phyloP scores from a whole-genome alignment of 139 green algal species.

The Diplosphaera chodatii region DNA sequence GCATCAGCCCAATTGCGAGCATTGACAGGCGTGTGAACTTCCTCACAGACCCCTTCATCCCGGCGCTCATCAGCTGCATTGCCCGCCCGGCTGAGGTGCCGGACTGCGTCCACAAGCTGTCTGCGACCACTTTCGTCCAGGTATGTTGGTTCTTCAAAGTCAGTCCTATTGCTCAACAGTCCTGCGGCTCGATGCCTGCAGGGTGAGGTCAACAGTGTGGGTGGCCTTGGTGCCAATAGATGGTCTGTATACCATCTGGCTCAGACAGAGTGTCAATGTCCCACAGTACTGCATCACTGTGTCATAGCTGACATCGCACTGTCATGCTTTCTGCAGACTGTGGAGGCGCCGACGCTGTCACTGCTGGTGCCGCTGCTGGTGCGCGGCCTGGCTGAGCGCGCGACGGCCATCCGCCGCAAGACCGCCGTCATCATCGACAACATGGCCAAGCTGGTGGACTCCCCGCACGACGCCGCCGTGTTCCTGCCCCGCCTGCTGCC shows the following conservation, averaged over 20 bases:
- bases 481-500: conserved; percentile 83
- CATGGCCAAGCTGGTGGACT: conserved; percentile 92
- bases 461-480: conserved; percentile 67
- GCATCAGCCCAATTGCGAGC: too few relatives aligned
- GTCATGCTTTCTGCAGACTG: too few relatives aligned
- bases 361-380: conserved; percentile 86
- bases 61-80: conserved; percentile 74
- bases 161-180: too few relatives aligned
- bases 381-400: conserved; percentile 76
- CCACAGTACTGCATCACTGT: too few relatives aligned
- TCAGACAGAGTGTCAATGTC: too few relatives aligned
- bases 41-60: conserved; percentile 84
- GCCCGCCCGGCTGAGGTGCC: conserved; percentile 59
- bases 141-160: too few relatives aligned
- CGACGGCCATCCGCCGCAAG: conserved; percentile 87
- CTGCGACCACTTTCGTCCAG: conserved; percentile 85
- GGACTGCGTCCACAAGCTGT: conserved; percentile 88
- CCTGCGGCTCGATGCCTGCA: too few relatives aligned
- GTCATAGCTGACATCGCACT: too few relatives aligned
- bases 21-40: too few relatives aligned
- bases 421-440: conserved; percentile 81
- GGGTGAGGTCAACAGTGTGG: too few relatives aligned
- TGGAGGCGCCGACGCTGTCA: conserved; percentile 71
- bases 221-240: too few relatives aligned
- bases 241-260: too few relatives aligned